Evolutionary conservation across 345 rosid genomes (phyloP), one percentile per base, ranked within the genome.

Genomic region (Eucalyptus dawsonii): DNA sequence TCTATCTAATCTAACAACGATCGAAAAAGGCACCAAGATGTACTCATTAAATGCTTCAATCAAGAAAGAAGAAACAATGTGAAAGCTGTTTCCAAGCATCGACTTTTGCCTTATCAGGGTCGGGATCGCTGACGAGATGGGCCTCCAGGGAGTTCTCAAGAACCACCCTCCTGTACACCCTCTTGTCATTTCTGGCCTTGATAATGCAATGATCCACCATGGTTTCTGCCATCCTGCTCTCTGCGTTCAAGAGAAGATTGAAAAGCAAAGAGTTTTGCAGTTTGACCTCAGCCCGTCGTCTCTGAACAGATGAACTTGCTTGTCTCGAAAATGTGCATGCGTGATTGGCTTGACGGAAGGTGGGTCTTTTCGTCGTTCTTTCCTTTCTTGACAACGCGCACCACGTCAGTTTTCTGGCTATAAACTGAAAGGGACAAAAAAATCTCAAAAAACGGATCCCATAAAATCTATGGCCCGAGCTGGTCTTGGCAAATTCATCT

Each of bases 91-190:
- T 53, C n/a, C n/a, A 72, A 27, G 60, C 42, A 50, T 62, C 47
- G 88, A 86, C 19, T 9, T 47, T 72, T 72, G 81, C 99, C 97
- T 97, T 96, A 87, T 97, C 99, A 62, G 98, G 95, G n/a, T 96
- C 98, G 34, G 97, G 97, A 91, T 97, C 99, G 94, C 97, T 94
- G 89, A 97, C 92, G 93, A 97, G 94, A 87, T 96, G 93, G 56
- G 94, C 98, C 88, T 96, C 93, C 60, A 96, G 97, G 17, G 95
- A 94, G 91, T 97, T 97, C 44, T 72, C 60, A 60, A 97, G 97
- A 44, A 94, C 95, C 90, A 96, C 91, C 91, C 94, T 93, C 87
- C 94, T 88, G 91, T 97, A 97, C 14, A 92, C 93, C 88, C 99
- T 92, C 91, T 91, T 93, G 89, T 97, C 98, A 44, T 93, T 94